phyloP scores from a whole-genome alignment of 805 yeast species.

The Wickerhamiella alocasiicola region DNA sequence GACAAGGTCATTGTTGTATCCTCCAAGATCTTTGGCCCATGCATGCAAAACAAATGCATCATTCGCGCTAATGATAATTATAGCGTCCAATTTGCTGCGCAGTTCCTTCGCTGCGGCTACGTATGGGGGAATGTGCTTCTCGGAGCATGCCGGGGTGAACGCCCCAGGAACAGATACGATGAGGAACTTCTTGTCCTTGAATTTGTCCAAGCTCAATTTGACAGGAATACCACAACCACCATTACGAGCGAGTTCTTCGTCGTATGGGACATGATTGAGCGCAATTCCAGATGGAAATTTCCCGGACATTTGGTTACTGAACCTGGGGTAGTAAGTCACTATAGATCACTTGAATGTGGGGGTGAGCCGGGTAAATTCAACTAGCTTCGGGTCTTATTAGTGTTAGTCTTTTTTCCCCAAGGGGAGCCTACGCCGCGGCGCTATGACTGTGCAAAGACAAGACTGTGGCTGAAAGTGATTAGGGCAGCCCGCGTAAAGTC shows the following conservation, averaged over 20 bases:
- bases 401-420: too few relatives aligned
- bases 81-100: constrained; percentile 45
- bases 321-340: too few relatives aligned
- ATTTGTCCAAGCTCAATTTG: constrained; percentile 26
- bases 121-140: constrained; percentile 59
- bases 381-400: too few relatives aligned
- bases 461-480: too few relatives aligned
- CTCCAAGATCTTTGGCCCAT: constrained; percentile 43
- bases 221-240: constrained; percentile 32
- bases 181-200: constrained; percentile 41
- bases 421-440: too few relatives aligned
- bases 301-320: too few relatives aligned
- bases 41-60: constrained; percentile 61
- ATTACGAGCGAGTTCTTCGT: constrained; percentile 23
- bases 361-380: too few relatives aligned
- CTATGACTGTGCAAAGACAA: too few relatives aligned
- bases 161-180: constrained; percentile 78
- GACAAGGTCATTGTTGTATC: constrained; percentile 29
- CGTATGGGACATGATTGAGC: constrained; percentile 27
- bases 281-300: constrained; percentile 26
- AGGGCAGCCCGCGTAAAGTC: too few relatives aligned
- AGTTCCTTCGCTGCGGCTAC: constrained; percentile 39
- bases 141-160: constrained; percentile 72
- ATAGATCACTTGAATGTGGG: too few relatives aligned
- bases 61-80: constrained; percentile 53